Base-by-base conservation (phyloP, 2,329 filamentous ascomycete species). In the Botrytis elliptica region DNA sequence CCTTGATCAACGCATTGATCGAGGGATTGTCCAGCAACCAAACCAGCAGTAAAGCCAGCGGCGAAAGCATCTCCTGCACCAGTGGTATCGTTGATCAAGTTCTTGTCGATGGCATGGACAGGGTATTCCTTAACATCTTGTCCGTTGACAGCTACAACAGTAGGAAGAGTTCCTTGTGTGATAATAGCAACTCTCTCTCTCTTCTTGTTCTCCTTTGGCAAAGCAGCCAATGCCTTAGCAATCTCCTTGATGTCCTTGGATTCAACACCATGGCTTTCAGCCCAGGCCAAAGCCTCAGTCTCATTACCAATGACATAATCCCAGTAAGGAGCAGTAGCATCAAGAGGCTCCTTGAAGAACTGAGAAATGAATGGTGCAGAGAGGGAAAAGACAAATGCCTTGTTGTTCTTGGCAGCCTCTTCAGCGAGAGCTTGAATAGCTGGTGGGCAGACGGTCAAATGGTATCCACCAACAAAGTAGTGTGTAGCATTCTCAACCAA, bases 241-340 rank as follows among this genome's bases (percentile, higher is more conserved):
- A 98, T 95, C 83, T 93, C 91, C 81, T 91, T 89, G 81, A 97
- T 89, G 83, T 95, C 92, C 79, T 91, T 92, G 79, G 89, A 92
- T 78, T 87, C 86, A 79, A 96, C 88, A 78, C 86, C 86, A 84
- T 97, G 94, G 74, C 91, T 91, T 83, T 94, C 91, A 77, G 95
- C 93, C 85, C 95, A 99, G 73, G 94, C 88, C 79, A 91, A 89
- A 67, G 95, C 95, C 86, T 99, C 96, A 77, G 93, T 93, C 90
- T 99, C 96, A 86, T 99, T 99, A 81, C 95, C 95, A 83, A 99
- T 93, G 75, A 98, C 87, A 85, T 95, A 97, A 86, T 98, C 95
- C 88, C 94, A 97, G 89, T 97, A 98, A 44, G 93, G 92, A 71
- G 94, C 87, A 72, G 93, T 92, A 80, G 90, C 91, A 84, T 97